These are phyloP conservation scores for Filobasidium uniguttulatum DNA, from an alignment of 1,284 basidiomycete species.

Conservation along the genomic window DNA sequence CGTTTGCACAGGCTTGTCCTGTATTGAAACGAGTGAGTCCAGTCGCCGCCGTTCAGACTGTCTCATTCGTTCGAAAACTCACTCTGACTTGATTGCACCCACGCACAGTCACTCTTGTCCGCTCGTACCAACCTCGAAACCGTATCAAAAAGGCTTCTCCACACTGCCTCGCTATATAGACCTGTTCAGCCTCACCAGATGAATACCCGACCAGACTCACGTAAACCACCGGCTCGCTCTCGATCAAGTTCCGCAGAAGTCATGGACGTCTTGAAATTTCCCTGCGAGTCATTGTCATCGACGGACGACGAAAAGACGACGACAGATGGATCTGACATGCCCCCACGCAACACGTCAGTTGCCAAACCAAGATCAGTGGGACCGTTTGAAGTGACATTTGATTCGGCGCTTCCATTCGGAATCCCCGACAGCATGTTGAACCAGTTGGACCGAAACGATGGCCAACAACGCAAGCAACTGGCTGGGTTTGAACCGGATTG, in stretches of 20 bases:
- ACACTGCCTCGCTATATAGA: slow-evolving; percentile 2
- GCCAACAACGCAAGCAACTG: neutral
- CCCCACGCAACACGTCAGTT: no score
- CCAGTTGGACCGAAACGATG: slow-evolving; percentile 1
- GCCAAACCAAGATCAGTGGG: neutral
- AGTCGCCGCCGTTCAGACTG: no score
- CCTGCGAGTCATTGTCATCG: no score
- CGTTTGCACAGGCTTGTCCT: neutral
- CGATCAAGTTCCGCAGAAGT: neutral
- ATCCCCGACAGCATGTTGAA: neutral
- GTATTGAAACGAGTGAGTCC: no score
- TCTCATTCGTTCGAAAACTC: no score
- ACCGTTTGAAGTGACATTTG: slow-evolving; percentile 2
- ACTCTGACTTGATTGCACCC: neutral
- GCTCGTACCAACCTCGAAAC: neutral
- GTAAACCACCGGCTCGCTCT: neutral
- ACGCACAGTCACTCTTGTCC: neutral
- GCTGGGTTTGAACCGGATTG: slow-evolving; percentile 2
- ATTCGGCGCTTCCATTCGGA: neutral
- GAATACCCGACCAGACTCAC: neutral
- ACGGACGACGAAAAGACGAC: no score
- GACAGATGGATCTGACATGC: no score
- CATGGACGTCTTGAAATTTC: neutral
- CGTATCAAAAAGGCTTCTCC: neutral
- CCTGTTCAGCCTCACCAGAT: neutral